These are phyloP conservation scores for Thelephora ganbajun DNA, from an alignment of 768 basidiomycete species.

Conservation along the genomic window DNA sequence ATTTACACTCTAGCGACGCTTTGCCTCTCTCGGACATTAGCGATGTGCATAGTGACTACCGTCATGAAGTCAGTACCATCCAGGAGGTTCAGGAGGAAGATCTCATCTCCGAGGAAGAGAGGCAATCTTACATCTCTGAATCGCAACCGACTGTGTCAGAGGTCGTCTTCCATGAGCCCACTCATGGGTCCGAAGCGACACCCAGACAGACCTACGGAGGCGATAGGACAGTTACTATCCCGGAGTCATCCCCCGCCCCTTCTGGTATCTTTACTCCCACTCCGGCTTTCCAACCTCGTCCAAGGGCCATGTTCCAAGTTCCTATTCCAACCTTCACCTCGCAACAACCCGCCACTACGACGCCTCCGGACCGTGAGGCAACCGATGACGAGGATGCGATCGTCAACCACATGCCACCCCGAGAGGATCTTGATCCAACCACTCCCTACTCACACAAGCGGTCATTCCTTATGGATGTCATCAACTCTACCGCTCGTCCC, in stretches of 20 bases:
- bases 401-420: neutral
- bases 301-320: constrained; percentile 47
- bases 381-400: constrained; percentile 2
- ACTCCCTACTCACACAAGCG: constrained; percentile 64
- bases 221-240: constrained; percentile 18
- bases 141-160: too few relatives aligned
- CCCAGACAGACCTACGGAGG: constrained; percentile 6
- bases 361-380: constrained; percentile 6
- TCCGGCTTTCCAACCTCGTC: constrained; percentile 46
- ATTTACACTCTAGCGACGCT: neutral
- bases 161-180: too few relatives aligned
- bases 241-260: constrained; percentile 39
- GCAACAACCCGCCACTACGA: constrained; percentile 3
- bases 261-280: constrained; percentile 56
- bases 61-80: neutral
- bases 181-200: constrained; percentile 32
- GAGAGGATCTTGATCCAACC: constrained; percentile 24
- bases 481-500: constrained; percentile 71
- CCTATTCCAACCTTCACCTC: constrained; percentile 17
- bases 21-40: neutral
- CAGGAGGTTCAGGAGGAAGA: neutral
- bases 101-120: neutral
- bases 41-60: neutral
- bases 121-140: neutral
- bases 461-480: constrained; percentile 73